Base-by-base conservation (phyloP, 2,329 filamentous ascomycete genomes). In the Cylindrodendrum hubeiense region DNA sequence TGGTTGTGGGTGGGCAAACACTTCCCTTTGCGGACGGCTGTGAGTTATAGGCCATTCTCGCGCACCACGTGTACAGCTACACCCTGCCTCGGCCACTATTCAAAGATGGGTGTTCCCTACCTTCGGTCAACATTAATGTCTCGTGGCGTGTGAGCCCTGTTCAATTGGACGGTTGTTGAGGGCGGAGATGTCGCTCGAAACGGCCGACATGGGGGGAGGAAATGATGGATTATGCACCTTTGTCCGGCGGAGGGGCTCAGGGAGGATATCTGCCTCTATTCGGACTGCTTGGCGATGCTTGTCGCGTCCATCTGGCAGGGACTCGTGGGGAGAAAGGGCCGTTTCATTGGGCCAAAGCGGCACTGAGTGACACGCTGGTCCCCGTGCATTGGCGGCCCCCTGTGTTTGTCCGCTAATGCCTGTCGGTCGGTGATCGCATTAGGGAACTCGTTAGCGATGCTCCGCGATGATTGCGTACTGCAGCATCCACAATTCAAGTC, bases 271-370 rank as follows among this genome's bases (percentile, higher is more conserved):
- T 22, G 24, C 8, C 12, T 26, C 21, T 12, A 46, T 46, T 46
- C 43, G 43, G 21, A 22, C 9, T n/a, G 52, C 30, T 53, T 19
- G 28, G 39, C 55, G n/a, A n/a, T n/a, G n/a, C n/a, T n/a, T n/a
- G n/a, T n/a, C 33, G 44, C 39, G 19, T 33, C 26, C 19, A 33
- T 56, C n/a, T 17, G n/a, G 39, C 12, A 30, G 4, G 19, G 51
- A 53, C 51, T 47, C 68, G 70, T 71, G 68, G 65, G 61, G 65
- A 22, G 34, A 54, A 44, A 43, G 41, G 60, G 56, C 69, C 49
- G 43, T 69, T 58, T 58, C 59, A 72, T 71, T 72, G 68, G 70
- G 59, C 21, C n/a, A 33, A 21, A 54, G 33, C 26, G 37, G 24
- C 5, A 17, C 33, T 22, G n/a, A 57, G 52, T 60, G 55, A 5